Conservation (phyloP, 75 land plant genomes). For the Isoetes taiwanensis region DNA sequence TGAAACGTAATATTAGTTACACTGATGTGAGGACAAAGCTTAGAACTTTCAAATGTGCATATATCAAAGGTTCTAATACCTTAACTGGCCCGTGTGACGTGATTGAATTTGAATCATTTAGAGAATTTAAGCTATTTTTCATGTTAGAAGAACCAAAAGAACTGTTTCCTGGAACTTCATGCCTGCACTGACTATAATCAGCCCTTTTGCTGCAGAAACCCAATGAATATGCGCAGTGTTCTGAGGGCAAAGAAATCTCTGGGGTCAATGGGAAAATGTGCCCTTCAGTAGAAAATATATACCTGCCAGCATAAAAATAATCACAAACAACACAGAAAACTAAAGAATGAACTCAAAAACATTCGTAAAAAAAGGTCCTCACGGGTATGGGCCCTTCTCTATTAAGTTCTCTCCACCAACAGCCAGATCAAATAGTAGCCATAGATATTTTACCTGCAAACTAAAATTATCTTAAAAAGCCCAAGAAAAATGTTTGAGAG, state of each 20-base stretch:
- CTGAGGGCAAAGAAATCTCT: constrained; percentile 67
- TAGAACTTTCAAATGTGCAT: too few relatives aligned
- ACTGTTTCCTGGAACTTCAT: too few relatives aligned
- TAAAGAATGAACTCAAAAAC: background rate
- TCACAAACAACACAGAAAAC: background rate
- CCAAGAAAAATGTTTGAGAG: background rate
- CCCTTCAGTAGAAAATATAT: constrained; percentile 93
- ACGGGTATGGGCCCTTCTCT: constrained; percentile 96
- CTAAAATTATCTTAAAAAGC: background rate
- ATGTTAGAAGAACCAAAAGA: too few relatives aligned
- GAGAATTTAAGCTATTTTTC: too few relatives aligned
- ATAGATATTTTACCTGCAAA: constrained; percentile 79
- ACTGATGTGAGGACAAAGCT: too few relatives aligned
- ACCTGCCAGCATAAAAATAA: constrained; percentile 29
- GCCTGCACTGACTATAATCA: too few relatives aligned
- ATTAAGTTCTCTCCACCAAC: constrained; percentile 81
- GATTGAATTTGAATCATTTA: too few relatives aligned
- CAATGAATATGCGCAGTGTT: constrained; percentile 70
- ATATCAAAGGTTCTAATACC: too few relatives aligned
- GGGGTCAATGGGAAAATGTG: constrained; percentile 83
- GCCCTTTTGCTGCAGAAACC: constrained; percentile 71
- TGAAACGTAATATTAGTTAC: too few relatives aligned
- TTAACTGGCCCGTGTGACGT: too few relatives aligned
- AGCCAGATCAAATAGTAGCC: constrained; percentile 96
- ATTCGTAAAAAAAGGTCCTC: constrained; percentile 13